A percentile compares a stretch with the other conserved stretches of the same genome.
phyloP scores from a whole-genome alignment of 768 basidiomycete genomes.

The Cystobasidium onofrii region DNA sequence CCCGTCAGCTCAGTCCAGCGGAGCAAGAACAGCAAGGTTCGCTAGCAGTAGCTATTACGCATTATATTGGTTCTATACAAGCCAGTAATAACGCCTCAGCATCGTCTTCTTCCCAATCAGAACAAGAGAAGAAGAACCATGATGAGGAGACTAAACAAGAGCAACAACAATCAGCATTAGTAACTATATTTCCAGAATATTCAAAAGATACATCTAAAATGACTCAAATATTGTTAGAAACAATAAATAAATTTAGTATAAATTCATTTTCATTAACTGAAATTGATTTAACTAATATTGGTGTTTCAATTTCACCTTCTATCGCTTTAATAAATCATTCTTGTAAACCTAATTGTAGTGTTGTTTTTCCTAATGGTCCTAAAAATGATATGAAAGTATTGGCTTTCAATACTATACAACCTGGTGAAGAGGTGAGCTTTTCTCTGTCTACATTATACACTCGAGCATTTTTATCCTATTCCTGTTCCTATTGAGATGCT shows the following conservation, averaged over 20 bases:
- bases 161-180: constrained; percentile 41
- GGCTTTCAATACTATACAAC: neutral
- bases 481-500: no score
- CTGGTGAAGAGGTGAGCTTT: constrained; percentile 12
- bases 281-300: constrained; percentile 68
- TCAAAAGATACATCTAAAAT: neutral
- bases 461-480: no score
- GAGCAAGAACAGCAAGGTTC: constrained; percentile 41
- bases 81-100: neutral
- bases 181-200: constrained; percentile 43
- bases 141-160: no score
- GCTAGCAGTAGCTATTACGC: constrained; percentile 41
- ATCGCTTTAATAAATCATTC: constrained; percentile 74
- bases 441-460: neutral
- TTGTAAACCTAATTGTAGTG: constrained; percentile 40
- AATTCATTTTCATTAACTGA: constrained; percentile 84
- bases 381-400: constrained; percentile 18
- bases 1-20: constrained; percentile 19
- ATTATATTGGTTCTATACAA: constrained; percentile 42
- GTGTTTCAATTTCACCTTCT: constrained; percentile 70
- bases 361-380: constrained; percentile 26
- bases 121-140: neutral
- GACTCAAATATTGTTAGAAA: neutral
- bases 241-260: constrained; percentile 62
- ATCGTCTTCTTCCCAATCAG: constrained; percentile 32